A percentile compares a stretch with the other conserved stretches of the same genome.
Evolutionary conservation across 768 basidiomycete species (phyloP).

Genomic region (Sutorius australiensis): DNA sequence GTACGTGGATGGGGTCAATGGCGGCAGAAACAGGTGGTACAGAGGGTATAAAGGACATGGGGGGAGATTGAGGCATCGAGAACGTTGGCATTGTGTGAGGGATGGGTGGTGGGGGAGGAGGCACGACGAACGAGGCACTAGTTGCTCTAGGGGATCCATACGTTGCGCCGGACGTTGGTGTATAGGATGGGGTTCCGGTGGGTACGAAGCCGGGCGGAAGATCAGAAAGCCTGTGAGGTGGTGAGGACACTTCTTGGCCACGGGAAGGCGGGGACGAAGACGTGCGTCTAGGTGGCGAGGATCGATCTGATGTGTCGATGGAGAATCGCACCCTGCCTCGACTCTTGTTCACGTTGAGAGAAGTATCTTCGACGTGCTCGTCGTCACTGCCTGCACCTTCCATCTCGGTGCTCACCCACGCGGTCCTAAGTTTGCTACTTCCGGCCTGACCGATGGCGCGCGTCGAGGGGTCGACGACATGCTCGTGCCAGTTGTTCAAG

Average conservation of each 20-base stretch:
- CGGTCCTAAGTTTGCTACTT: constrained; percentile 22
- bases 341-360: constrained; percentile 2
- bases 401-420: constrained; percentile 43
- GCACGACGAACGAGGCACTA: constrained; percentile 7
- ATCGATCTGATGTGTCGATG: constrained; percentile 11
- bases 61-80: constrained; percentile 17
- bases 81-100: constrained; percentile 12
- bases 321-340: constrained; percentile 19
- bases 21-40: neutral
- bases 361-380: constrained; percentile 20
- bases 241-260: constrained; percentile 9
- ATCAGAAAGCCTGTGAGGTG: constrained; percentile 16
- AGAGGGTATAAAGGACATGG: constrained; percentile 8
- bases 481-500: constrained; percentile 28
- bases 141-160: constrained; percentile 5
- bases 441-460: constrained; percentile 18
- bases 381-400: constrained; percentile 33
- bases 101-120: constrained; percentile 19
- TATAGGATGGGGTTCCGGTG: constrained; percentile 17
- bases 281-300: constrained; percentile 10
- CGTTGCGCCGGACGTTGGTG: constrained; percentile 6
- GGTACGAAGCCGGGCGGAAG: constrained; percentile 31
- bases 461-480: constrained; percentile 29
- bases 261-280: constrained; percentile 12
- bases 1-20: constrained; percentile 9